A percentile compares a stretch with the other conserved stretches of the same genome.
Evolutionary conservation across 495 filamentous ascomycete species (phyloP).

Genomic region (Lentithecium fluviatile): DNA sequence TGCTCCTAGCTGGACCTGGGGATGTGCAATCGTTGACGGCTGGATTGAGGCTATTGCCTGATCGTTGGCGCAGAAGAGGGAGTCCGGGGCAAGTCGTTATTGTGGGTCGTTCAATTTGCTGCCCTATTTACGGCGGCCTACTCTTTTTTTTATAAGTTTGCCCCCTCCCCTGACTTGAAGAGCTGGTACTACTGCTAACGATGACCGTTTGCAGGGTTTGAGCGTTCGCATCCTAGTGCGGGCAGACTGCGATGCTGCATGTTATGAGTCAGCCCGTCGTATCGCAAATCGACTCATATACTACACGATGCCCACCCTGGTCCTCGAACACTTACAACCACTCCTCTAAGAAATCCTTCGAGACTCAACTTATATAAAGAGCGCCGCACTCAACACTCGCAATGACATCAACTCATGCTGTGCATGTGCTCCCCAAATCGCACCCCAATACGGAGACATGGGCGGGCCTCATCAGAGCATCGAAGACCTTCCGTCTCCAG

Average conservation of each 20-base stretch:
- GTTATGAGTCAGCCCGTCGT: background rate
- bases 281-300: too few relatives aligned
- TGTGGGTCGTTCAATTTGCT: constrained; percentile 21
- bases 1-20: constrained; percentile 13
- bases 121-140: constrained; percentile 27
- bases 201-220: background rate
- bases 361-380: too few relatives aligned
- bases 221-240: background rate
- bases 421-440: constrained; percentile 14
- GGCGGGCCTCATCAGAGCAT: background rate
- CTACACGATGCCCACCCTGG: too few relatives aligned
- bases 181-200: constrained; percentile 26
- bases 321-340: too few relatives aligned
- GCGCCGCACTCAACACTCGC: too few relatives aligned
- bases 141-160: constrained; percentile 40
- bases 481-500: constrained; percentile 24
- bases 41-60: constrained; percentile 1
- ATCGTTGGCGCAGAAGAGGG: constrained; percentile 11
- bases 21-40: background rate
- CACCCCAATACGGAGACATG: constrained; percentile 4
- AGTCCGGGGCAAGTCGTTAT: constrained; percentile 1
- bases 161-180: constrained; percentile 10
- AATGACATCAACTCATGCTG: background rate
- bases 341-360: too few relatives aligned
- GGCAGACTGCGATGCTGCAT: background rate